A percentile compares a stretch with the other conserved stretches of the same genome.
phyloP scores from a whole-genome alignment of 345 rosid species.

The Orychophragmus violaceus region DNA sequence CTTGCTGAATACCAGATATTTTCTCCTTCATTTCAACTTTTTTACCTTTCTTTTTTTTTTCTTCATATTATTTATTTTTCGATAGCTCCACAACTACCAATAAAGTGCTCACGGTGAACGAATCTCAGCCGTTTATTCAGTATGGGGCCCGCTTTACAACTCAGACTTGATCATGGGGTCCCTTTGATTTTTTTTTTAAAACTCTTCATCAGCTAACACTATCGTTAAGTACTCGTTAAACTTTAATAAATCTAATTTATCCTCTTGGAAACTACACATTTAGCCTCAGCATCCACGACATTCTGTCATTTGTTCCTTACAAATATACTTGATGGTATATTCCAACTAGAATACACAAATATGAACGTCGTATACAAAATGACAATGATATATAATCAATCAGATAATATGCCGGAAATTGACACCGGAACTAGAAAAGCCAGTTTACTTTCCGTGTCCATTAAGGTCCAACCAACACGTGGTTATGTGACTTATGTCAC shows the following conservation, averaged over 20 bases:
- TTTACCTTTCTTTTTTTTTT: not conserved
- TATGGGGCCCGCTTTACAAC: not conserved
- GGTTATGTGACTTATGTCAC: slow-evolving; percentile 37
- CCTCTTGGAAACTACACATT: not conserved
- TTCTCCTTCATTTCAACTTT: not conserved
- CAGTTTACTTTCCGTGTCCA: slow-evolving; percentile 5
- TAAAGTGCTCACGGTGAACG: not conserved
- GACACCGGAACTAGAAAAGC: not conserved
- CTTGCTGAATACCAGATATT: too few species aligned
- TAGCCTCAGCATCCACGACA: not conserved
- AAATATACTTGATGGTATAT: not conserved
- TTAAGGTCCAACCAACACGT: slow-evolving; percentile 36
- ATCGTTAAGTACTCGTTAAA: not conserved
- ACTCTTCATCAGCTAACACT: not conserved
- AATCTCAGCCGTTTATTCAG: not conserved
- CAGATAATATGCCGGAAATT: not conserved
- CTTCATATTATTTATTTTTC: not conserved
- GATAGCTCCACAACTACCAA: not conserved
- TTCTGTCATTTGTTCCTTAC: not conserved
- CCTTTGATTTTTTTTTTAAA: slow-evolving; percentile 11
- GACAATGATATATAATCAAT: not conserved
- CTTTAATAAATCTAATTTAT: not conserved
- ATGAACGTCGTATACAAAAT: not conserved
- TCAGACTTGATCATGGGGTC: not conserved
- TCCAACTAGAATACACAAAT: not conserved